Evolutionary conservation across 2,329 filamentous ascomycete genomes (phyloP).

Genomic region (Colletotrichum gigasporum): DNA sequence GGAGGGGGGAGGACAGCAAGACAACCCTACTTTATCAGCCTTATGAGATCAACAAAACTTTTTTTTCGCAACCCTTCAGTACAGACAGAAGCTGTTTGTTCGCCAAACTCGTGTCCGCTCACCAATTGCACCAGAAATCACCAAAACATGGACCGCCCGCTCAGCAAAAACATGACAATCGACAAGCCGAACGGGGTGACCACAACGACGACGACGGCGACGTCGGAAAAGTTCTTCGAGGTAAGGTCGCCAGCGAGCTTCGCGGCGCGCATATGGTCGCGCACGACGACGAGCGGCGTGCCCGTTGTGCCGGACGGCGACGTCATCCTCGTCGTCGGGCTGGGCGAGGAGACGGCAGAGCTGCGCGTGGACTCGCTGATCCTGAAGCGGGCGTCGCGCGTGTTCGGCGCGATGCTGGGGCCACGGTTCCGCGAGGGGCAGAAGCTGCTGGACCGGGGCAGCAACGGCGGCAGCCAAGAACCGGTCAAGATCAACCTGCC

Average conservation of each 20-base stretch:
- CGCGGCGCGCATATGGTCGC: constrained; percentile 30
- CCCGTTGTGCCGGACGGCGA: constrained; percentile 33
- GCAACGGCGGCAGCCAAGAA: not conserved
- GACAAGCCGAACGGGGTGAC: constrained; percentile 19
- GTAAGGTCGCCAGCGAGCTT: constrained; percentile 28
- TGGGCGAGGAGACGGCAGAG: constrained; percentile 20
- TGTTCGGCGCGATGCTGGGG: constrained; percentile 39
- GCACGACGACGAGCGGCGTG: constrained; percentile 19
- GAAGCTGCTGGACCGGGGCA: constrained; percentile 23
- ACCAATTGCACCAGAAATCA: not conserved
- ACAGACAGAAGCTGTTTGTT: too few relatives aligned
- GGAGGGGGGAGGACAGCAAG: not conserved
- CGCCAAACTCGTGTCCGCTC: too few relatives aligned
- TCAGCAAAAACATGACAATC: constrained; percentile 18
- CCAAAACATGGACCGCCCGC: constrained; percentile 14
- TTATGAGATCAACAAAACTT: not conserved
- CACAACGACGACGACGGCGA: constrained; percentile 2
- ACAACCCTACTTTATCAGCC: not conserved
- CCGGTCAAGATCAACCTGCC: constrained; percentile 39
- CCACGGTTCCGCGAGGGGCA: constrained; percentile 36
- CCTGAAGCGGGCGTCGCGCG: constrained; percentile 37
- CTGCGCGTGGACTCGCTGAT: constrained; percentile 34
- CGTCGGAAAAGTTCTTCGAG: constrained; percentile 26
- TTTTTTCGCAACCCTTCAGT: not conserved
- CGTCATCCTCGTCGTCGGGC: constrained; percentile 36